These are phyloP conservation scores for Lithospermum erythrorhizon DNA, from an alignment of 257 asterid genomes.

Conservation along the genomic window DNA sequence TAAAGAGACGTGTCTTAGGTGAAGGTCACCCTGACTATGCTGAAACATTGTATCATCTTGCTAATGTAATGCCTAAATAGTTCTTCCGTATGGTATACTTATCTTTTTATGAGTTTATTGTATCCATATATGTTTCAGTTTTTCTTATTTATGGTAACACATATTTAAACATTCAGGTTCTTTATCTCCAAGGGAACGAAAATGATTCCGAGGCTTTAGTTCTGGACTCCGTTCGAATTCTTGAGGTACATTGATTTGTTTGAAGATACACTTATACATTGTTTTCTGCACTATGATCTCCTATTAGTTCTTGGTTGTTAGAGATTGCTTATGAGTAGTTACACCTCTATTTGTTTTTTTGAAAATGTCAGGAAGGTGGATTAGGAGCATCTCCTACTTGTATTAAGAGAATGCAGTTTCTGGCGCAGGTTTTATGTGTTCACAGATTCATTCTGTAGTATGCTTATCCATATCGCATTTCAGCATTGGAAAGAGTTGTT, in stretches of 20 bases:
- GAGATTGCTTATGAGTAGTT: too few relatives aligned
- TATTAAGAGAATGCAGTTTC: slow-evolving; percentile 65
- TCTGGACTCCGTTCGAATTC: slow-evolving; percentile 50
- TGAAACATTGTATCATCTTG: slow-evolving; percentile 85
- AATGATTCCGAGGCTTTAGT: slow-evolving; percentile 67
- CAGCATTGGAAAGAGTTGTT: not conserved
- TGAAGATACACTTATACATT: slow-evolving; percentile 14
- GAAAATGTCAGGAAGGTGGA: slow-evolving; percentile 57
- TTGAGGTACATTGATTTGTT: slow-evolving; percentile 50
- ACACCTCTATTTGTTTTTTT: slow-evolving; percentile 13
- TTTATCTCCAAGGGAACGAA: slow-evolving; percentile 60
- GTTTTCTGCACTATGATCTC: not conserved
- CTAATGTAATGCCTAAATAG: slow-evolving; percentile 48
- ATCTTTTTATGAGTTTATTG: not conserved
- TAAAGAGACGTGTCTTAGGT: slow-evolving; percentile 80
- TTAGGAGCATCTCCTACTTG: slow-evolving; percentile 55
- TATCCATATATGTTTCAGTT: not conserved
- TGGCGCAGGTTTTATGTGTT: slow-evolving; percentile 56
- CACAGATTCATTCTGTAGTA: slow-evolving; percentile 8
- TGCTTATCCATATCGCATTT: not conserved
- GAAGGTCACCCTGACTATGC: slow-evolving; percentile 80
- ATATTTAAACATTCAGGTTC: slow-evolving; percentile 38
- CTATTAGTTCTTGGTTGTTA: slow-evolving; percentile 9
- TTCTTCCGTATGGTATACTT: not conserved
- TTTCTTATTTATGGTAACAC: not conserved